Base-by-base conservation (phyloP, 352 stramenopile genomes). In the Peronosclerospora sorghi region DNA sequence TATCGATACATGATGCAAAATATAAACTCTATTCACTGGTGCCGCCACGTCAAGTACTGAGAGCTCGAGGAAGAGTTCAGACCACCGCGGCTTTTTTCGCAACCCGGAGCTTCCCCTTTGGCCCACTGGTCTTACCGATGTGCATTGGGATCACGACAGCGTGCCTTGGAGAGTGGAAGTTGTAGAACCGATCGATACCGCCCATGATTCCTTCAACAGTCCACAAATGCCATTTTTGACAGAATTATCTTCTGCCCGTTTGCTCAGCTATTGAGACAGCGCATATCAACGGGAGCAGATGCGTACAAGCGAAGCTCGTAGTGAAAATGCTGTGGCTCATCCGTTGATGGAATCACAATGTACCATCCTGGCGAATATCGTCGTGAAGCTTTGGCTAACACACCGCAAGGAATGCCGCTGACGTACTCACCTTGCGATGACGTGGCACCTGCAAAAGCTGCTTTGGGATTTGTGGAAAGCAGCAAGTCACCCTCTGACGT, bases 301-400 rank as follows among this genome's bases (percentile, higher is more conserved):
- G 74, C 58, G 47, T 67, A 84, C 15, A 86, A 38, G 2, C 62
- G 65, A 41, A 90, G 55, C 41, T 82, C 68, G 32, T 78, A 88
- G 9, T 42, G 51, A 38, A 48, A 41, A 32, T 82, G 68, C 12
- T 68, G 59, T 2, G 78, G 75, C 10, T 87, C 73, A 35, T 80
- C 86, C 9, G 78, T 90, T 24, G 78, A 90, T 14, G 73, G 71
- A n/a, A 91, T 47, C 20, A 83, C 41, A 0, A 86, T 62, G 48
- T 86, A 91, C 63, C 65, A 84, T 10, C 78, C 78, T 0, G 60
- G 48, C 1, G 62, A 46, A 32, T 81, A 71, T 5, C 38, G 41
- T 32, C 57, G 47, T 0, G 37, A 28, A 5, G 54, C 56, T 26
- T 63, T 59, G 5, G 75, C 80, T 5, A 67, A 21, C 2, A 82